A percentile compares a stretch with the other conserved stretches of the same genome.
phyloP scores from a whole-genome alignment of 2,329 filamentous ascomycete genomes.

The Teratosphaeria pseudoeucalypti region DNA sequence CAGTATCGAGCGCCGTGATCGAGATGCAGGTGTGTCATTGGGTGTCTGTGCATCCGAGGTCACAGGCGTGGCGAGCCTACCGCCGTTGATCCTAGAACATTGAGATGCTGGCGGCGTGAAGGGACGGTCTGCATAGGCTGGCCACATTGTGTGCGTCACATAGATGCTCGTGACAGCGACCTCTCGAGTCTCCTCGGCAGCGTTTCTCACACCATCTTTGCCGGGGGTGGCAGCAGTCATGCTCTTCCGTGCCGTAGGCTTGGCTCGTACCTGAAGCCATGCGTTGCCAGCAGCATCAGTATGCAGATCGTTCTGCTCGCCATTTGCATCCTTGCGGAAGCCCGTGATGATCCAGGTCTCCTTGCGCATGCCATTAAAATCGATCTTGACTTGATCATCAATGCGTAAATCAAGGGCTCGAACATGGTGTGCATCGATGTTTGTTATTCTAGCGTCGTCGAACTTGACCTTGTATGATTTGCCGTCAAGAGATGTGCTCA shows the following conservation, averaged over 20 bases:
- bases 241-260: constrained; percentile 28
- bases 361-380: constrained; percentile 34
- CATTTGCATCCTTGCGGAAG: constrained; percentile 26
- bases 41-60: constrained; percentile 18
- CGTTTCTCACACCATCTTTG: constrained; percentile 1
- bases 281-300: constrained; percentile 34
- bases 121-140: constrained; percentile 28
- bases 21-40: constrained; percentile 39
- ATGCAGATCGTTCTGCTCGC: constrained; percentile 23
- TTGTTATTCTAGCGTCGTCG: constrained; percentile 36
- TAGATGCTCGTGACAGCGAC: constrained; percentile 35
- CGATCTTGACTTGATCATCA: constrained; percentile 39
- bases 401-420: constrained; percentile 32
- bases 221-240: constrained; percentile 7
- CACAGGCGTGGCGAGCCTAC: constrained; percentile 16
- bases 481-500: constrained; percentile 34
- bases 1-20: constrained; percentile 32
- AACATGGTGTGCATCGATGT: constrained; percentile 31
- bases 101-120: constrained; percentile 20
- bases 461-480: constrained; percentile 37
- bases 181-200: constrained; percentile 22
- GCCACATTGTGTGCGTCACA: constrained; percentile 34
- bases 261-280: constrained; percentile 26
- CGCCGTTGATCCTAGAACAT: not conserved
- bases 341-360: constrained; percentile 34